Percentiles rank a stretch among this genome's conserved stretches.
Evolutionary conservation across 495 filamentous ascomycete genomes (phyloP).

Genomic region (Pseudevernia furfuracea): DNA sequence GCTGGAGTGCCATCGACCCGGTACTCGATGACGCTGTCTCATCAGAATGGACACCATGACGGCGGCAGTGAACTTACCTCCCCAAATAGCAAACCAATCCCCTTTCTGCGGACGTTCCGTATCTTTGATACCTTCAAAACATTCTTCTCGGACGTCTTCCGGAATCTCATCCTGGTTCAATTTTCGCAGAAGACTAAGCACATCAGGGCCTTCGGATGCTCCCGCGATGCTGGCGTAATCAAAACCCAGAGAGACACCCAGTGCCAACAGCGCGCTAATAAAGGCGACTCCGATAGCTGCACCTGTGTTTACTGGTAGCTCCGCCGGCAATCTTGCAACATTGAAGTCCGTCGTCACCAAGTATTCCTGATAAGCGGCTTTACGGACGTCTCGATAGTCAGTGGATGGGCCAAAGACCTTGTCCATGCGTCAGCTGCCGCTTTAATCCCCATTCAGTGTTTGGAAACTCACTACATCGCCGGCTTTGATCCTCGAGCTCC

Average conservation of each 20-base stretch:
- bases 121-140: conserved; percentile 38
- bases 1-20: conserved; percentile 50
- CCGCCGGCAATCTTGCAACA: conserved; percentile 48
- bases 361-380: conserved; percentile 63
- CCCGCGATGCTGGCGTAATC: conserved; percentile 41
- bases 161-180: conserved; percentile 38
- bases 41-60: conserved; percentile 2
- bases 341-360: conserved; percentile 56
- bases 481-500: conserved; percentile 39
- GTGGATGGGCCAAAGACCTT: conserved; percentile 56
- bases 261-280: conserved; percentile 49
- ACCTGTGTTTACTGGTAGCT: conserved; percentile 41
- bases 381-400: conserved; percentile 62
- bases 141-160: conserved; percentile 47
- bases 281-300: conserved; percentile 59
- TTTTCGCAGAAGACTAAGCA: conserved; percentile 38
- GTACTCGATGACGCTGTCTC: conserved; percentile 51
- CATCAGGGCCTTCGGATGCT: conserved; percentile 43
- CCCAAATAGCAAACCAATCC: conserved; percentile 65
- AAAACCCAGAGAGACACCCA: conserved; percentile 56
- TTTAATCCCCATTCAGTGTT: neutral
- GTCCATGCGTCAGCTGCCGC: neutral
- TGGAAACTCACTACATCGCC: conserved; percentile 43
- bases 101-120: conserved; percentile 41
- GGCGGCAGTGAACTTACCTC: conserved; percentile 40